A percentile compares a stretch with the other conserved stretches of the same genome.
These are phyloP conservation scores for Ocimum tenuiflorum DNA, from an alignment of 257 asterid genomes.

Conservation along the genomic window DNA sequence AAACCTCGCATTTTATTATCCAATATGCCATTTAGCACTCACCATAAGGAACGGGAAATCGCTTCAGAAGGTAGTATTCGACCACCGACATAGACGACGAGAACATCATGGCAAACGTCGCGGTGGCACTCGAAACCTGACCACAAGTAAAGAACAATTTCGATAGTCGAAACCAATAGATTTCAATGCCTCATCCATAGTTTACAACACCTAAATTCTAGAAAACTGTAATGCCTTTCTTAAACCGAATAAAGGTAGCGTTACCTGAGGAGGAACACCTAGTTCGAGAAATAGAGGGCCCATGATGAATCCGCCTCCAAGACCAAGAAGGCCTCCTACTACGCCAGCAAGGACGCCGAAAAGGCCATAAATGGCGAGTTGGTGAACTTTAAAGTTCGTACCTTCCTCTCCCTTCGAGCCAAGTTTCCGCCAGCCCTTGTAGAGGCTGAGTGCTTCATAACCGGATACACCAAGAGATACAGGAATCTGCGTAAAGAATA, in stretches of 20 bases:
- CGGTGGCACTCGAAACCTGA: slow-evolving; percentile 99
- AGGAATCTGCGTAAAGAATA: slow-evolving; percentile 51
- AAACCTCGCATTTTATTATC: no score
- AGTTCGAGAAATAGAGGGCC: slow-evolving; percentile 56
- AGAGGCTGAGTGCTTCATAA: slow-evolving; percentile 57
- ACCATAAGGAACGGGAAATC: slow-evolving; percentile 96
- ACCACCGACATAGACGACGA: slow-evolving; percentile 98
- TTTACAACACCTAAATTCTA: no score
- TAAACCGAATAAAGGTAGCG: no score
- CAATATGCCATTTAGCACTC: slow-evolving; percentile 26
- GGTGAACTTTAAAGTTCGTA: slow-evolving; percentile 52
- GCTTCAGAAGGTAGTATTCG: slow-evolving; percentile 81
- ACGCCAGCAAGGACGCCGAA: slow-evolving; percentile 78
- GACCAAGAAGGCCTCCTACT: slow-evolving; percentile 94
- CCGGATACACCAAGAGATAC: slow-evolving; percentile 66
- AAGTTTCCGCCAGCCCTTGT: slow-evolving; percentile 81
- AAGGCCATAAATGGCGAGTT: slow-evolving; percentile 57
- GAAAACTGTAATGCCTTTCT: not conserved
- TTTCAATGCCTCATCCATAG: not conserved
- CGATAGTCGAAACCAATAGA: not conserved
- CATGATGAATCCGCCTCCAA: slow-evolving; percentile 93
- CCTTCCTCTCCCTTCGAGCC: slow-evolving; percentile 70
- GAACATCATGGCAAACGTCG: slow-evolving; percentile 98
- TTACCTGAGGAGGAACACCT: slow-evolving; percentile 70
- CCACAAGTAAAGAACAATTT: no score